Conservation (phyloP, 1,284 basidiomycete species). For the Ustilago tritici region DNA sequence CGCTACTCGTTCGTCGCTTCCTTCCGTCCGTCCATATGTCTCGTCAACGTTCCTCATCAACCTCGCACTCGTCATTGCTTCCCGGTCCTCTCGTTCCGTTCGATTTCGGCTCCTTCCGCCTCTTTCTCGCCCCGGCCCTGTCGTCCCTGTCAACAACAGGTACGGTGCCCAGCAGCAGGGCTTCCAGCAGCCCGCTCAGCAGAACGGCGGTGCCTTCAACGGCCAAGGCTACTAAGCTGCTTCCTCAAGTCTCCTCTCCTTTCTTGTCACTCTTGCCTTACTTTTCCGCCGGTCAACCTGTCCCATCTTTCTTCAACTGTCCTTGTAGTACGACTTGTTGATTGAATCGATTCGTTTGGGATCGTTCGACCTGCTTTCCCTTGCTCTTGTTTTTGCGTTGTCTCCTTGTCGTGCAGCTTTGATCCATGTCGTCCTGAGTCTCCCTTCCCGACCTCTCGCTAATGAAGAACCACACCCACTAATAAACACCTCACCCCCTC, state of each 20-base stretch:
- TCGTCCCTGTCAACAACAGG: conserved; percentile 16
- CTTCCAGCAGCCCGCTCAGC: conserved; percentile 50
- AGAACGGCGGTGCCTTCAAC: conserved; percentile 45
- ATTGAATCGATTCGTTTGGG: conserved; percentile 33
- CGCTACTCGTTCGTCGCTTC: conserved; percentile 12
- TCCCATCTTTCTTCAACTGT: conserved; percentile 1
- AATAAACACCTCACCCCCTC: conserved; percentile 4
- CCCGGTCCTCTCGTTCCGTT: conserved; percentile 1
- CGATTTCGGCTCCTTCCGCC: not conserved
- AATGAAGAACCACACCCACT: not conserved
- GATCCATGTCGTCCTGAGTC: conserved; percentile 4
- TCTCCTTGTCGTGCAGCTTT: conserved; percentile 3
- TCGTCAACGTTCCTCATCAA: conserved; percentile 7
- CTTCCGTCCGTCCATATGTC: conserved; percentile 6
- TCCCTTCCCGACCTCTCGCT: not conserved
- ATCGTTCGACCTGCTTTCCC: not conserved
- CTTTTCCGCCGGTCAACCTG: not conserved
- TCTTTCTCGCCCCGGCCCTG: not conserved
- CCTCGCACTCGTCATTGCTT: conserved; percentile 8
- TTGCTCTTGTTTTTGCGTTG: conserved; percentile 2
- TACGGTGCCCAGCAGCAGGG: conserved; percentile 47
- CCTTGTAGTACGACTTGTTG: conserved; percentile 19
- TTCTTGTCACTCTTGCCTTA: not conserved
- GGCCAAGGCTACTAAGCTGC: conserved; percentile 54
- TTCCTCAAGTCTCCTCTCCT: conserved; percentile 8